Evolutionary conservation across 176 grass and related monocot genomes (phyloP).

Genomic region (Puya raimondii): DNA sequence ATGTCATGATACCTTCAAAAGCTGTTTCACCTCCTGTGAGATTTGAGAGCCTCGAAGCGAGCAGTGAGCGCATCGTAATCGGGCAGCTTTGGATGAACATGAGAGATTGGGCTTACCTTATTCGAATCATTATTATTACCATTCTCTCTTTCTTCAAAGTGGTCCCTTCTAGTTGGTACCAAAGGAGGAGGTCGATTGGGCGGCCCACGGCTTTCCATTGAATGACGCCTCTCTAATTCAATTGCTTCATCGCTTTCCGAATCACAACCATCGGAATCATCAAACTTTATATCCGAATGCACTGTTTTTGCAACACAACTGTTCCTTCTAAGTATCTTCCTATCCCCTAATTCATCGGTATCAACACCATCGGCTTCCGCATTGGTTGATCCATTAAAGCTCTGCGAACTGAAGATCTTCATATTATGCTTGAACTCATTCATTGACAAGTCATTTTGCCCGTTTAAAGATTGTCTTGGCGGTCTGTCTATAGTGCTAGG

Average conservation of each 20-base stretch:
- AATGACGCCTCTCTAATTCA: slow-evolving; percentile 30
- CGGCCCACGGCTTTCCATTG: slow-evolving; percentile 18
- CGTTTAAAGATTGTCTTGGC: slow-evolving; percentile 27
- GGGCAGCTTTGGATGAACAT: slow-evolving; percentile 89
- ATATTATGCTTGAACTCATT: background rate
- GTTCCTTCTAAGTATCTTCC: slow-evolving; percentile 39
- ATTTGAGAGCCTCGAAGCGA: slow-evolving; percentile 71
- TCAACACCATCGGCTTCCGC: background rate
- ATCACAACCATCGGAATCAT: slow-evolving; percentile 58
- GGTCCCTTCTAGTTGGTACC: slow-evolving; percentile 22
- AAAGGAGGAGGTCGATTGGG: slow-evolving; percentile 24
- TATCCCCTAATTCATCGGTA: slow-evolving; percentile 22
- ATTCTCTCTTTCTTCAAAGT: slow-evolving; percentile 18
- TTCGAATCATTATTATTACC: slow-evolving; percentile 20
- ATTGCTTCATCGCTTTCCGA: slow-evolving; percentile 36
- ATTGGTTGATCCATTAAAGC: slow-evolving; percentile 4
- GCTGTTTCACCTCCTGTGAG: background rate
- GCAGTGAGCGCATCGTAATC: slow-evolving; percentile 81
- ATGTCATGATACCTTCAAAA: background rate
- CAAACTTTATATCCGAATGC: slow-evolving; percentile 64
- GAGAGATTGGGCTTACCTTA: slow-evolving; percentile 29
- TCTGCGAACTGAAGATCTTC: slow-evolving; percentile 11
- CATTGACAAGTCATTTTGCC: background rate
- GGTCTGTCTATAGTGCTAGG: background rate
- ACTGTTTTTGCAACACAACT: slow-evolving; percentile 27